phyloP scores from a whole-genome alignment of 1,139 yeast species.

The Lipomyces yarrowii region DNA sequence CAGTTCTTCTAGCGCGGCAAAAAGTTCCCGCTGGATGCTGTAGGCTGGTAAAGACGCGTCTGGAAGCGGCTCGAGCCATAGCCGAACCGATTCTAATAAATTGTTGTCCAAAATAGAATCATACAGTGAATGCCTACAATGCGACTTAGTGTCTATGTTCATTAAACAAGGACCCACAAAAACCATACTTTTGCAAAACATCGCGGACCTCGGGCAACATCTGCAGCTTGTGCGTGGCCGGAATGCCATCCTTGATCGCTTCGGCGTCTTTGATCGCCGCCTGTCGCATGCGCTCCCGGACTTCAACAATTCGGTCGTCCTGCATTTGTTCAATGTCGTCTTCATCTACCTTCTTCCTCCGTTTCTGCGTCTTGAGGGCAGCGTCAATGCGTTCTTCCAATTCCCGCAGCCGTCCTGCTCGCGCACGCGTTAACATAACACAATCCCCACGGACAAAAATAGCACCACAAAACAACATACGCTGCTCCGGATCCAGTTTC shows the following conservation, averaged over 20 bases:
- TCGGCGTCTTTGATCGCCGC: conserved; percentile 93
- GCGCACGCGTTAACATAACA: conserved; percentile 37
- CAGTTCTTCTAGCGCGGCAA: conserved; percentile 68
- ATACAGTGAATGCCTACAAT: conserved; percentile 46
- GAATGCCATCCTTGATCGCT: conserved; percentile 62
- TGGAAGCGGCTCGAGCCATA: conserved; percentile 98
- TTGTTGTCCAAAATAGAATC: conserved; percentile 94
- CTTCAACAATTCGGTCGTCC: conserved; percentile 80
- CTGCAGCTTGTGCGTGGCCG: conserved; percentile 86
- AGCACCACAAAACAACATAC: background rate
- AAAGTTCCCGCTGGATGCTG: conserved; percentile 88
- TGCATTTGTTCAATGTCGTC: conserved; percentile 93
- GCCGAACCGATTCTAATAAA: conserved; percentile 86
- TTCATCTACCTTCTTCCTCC: conserved; percentile 66
- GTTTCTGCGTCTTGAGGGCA: conserved; percentile 60
- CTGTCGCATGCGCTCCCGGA: conserved; percentile 87
- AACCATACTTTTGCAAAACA: conserved; percentile 77
- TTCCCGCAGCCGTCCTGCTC: conserved; percentile 63
- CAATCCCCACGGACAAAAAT: background rate
- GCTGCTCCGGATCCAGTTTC: conserved; percentile 38
- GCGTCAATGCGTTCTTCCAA: conserved; percentile 81
- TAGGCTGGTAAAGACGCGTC: conserved; percentile 97
- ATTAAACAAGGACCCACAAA: conserved; percentile 45
- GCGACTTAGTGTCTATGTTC: background rate
- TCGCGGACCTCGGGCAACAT: conserved; percentile 77